phyloP scores from a whole-genome alignment of 2,329 filamentous ascomycete genomes.

The Davidsoniella eucalypti region DNA sequence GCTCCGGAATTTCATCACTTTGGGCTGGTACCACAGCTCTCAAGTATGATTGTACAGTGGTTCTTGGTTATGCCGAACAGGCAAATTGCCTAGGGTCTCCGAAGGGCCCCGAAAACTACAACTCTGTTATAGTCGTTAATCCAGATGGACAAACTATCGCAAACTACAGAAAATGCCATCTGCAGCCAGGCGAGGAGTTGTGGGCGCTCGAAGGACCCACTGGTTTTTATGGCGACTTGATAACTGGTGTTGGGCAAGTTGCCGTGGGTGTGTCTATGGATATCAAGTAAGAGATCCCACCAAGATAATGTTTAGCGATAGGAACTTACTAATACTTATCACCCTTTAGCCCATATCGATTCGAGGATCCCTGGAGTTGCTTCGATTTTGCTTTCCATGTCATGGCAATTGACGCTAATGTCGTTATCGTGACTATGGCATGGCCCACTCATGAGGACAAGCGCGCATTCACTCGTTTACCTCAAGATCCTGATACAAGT shows the following conservation, averaged over 20 bases:
- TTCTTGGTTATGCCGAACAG: slow-evolving; percentile 51
- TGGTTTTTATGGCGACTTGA: slow-evolving; percentile 27
- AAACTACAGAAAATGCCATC: slow-evolving; percentile 36
- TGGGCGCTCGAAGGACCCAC: slow-evolving; percentile 40
- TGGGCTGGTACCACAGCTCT: slow-evolving; percentile 48
- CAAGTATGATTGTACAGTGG: slow-evolving; percentile 43
- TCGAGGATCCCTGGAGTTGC: slow-evolving; percentile 14
- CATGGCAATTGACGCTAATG: slow-evolving; percentile 35
- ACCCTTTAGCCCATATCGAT: slow-evolving; percentile 10
- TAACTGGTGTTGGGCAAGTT: slow-evolving; percentile 28
- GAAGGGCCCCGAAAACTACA: slow-evolving; percentile 24
- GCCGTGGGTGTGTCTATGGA: slow-evolving; percentile 45
- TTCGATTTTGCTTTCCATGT: slow-evolving; percentile 33
- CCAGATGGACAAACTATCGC: slow-evolving; percentile 32
- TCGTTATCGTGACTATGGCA: slow-evolving; percentile 61
- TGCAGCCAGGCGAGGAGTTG: slow-evolving; percentile 44
- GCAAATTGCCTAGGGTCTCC: slow-evolving; percentile 16
- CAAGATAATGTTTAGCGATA: neutral
- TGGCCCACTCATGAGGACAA: slow-evolving; percentile 49
- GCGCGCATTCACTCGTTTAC: slow-evolving; percentile 27
- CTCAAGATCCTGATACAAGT: slow-evolving; percentile 50
- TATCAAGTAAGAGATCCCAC: slow-evolving; percentile 26
- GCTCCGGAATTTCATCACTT: slow-evolving; percentile 41
- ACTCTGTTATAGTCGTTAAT: slow-evolving; percentile 30
- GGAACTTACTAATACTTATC: neutral